Evolutionary conservation across 306 rosid species (phyloP).

Genomic region (Sicyos baderoa): DNA sequence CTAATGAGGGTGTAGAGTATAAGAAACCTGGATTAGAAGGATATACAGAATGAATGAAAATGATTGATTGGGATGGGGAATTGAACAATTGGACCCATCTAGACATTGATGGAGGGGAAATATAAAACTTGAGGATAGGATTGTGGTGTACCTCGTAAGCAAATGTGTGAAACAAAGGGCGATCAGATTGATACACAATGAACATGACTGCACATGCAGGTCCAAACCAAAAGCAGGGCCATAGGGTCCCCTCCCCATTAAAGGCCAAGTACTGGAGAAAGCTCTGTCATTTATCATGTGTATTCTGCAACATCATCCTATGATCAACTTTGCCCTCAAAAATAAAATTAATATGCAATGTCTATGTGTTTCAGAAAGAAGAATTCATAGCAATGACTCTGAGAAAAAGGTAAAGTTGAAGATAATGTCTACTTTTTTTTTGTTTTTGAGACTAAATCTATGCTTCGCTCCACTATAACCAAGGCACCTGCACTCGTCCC

Average conservation of each 20-base stretch:
- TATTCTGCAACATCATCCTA: slow-evolving; percentile 12
- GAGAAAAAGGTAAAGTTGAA: neutral
- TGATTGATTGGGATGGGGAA: slow-evolving; percentile 14
- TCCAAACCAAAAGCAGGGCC: slow-evolving; percentile 17
- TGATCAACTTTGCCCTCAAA: neutral
- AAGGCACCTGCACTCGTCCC: too few species aligned
- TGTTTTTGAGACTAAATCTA: too few species aligned
- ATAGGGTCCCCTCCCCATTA: slow-evolving; percentile 7
- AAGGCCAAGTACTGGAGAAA: slow-evolving; percentile 7
- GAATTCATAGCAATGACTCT: neutral
- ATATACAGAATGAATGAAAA: slow-evolving; percentile 2
- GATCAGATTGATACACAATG: slow-evolving; percentile 7
- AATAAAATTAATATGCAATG: neutral
- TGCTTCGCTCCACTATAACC: too few species aligned
- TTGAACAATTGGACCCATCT: slow-evolving; percentile 6
- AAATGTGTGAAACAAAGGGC: slow-evolving; percentile 11
- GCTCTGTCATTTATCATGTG: slow-evolving; percentile 14
- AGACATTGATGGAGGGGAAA: neutral
- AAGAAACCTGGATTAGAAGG: slow-evolving; percentile 16
- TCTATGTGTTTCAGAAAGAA: neutral
- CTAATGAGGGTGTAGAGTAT: slow-evolving; percentile 2
- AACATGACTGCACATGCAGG: slow-evolving; percentile 23
- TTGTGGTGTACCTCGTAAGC: slow-evolving; percentile 18
- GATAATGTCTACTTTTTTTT: neutral
- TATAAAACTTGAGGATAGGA: slow-evolving; percentile 16